Evolutionary conservation across 805 yeast genomes (phyloP).

Genomic region (Cyberlindnera petersonii): DNA sequence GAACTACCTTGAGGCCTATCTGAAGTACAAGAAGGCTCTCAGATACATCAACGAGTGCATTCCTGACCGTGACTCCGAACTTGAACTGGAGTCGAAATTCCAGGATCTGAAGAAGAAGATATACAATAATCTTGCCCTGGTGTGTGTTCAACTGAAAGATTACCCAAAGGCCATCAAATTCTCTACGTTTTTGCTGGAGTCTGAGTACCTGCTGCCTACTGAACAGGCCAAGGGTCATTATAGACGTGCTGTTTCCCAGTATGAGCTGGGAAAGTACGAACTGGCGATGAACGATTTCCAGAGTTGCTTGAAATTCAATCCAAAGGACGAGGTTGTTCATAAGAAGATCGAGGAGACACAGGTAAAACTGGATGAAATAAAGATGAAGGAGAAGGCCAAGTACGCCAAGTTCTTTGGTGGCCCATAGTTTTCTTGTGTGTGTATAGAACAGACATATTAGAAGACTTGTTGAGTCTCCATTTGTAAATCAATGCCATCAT

Average conservation of each 20-base stretch:
- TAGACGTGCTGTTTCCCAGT: conserved; percentile 49
- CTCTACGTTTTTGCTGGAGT: conserved; percentile 53
- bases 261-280: conserved; percentile 42
- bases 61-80: conserved; percentile 64
- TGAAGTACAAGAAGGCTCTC: conserved; percentile 63
- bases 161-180: conserved; percentile 49
- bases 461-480: too few species aligned
- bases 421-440: too few species aligned
- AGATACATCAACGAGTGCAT: conserved; percentile 68
- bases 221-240: conserved; percentile 58
- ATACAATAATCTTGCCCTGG: conserved; percentile 54
- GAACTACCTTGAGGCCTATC: conserved; percentile 46
- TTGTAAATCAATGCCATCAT: too few species aligned
- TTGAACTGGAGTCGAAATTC: conserved; percentile 48
- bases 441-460: too few species aligned
- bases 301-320: conserved; percentile 40
- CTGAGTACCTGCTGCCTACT: conserved; percentile 32
- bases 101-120: conserved; percentile 39
- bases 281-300: conserved; percentile 46
- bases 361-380: conserved; percentile 37
- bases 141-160: conserved; percentile 45
- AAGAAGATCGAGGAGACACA: conserved; percentile 42
- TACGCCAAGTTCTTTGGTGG: conserved; percentile 62
- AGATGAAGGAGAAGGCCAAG: conserved; percentile 48
- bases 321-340: conserved; percentile 47